Evolutionary conservation across 2,329 filamentous ascomycete genomes (phyloP), one percentile per base, ranked within the genome.

Genomic region (Pestalotiopsis sp.): DNA sequence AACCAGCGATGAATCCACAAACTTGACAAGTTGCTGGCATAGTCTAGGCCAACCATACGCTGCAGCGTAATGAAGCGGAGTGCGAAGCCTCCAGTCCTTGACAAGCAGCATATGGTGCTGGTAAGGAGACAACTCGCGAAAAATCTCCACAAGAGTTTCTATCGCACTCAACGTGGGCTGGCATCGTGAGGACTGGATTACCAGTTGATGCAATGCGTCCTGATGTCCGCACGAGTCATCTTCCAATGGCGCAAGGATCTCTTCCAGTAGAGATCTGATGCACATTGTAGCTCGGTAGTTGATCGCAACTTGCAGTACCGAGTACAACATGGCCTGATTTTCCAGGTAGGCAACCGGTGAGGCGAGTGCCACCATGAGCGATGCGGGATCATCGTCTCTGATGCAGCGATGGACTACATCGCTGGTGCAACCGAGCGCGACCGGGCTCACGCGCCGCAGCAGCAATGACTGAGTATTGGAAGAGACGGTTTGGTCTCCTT

Each of bases 241-340:
- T 25, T 60, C 68, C 13, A 70, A 13, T 6, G 68, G 58, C 27
- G 58, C 41, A 11, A 63, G 68, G 5, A 70, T 70, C 58, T 70
- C 68, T 17, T 66, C 58, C 17, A 70, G 49, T 4, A 70, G 59
- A 13, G 68, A 70, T 27, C 56, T 36, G 17, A 66, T 68, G 63
- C 68, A 70, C 31, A 62, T 68, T 17, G 23, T 39, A n/a, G 68
- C 57, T 4, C 52, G 63, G 56, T 64, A 60, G 4, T 62, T 20
- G n/a, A 70, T 68, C 5, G 68, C 68, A 6, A 70, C 66, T 49
- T 70, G 68, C 31, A 68, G 27, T 14, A 70, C 68, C 1, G 68
- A 70, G 25, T 70, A 68, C 14, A 70, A 49, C 68, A 70, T 70
- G 13, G 58, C 68, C 20, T 70, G 68, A 25, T 68, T 70, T 63